Evolutionary conservation across 768 basidiomycete genomes (phyloP).

Genomic region (Thelephora ganbajun): DNA sequence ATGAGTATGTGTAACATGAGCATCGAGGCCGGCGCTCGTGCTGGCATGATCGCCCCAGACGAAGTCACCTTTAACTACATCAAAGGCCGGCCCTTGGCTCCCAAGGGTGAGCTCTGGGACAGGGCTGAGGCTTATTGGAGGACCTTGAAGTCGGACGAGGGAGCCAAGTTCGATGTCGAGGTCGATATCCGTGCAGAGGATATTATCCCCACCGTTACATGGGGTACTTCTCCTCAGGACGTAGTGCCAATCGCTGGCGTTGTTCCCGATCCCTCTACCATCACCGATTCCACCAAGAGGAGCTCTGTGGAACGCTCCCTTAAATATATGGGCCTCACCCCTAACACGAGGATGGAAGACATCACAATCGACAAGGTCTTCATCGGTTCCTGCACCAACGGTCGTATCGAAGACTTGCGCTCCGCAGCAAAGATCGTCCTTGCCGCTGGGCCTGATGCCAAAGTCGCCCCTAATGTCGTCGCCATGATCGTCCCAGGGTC

Average conservation of each 20-base stretch:
- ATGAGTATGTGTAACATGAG: constrained; percentile 57
- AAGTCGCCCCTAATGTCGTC: constrained; percentile 36
- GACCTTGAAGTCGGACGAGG: constrained; percentile 38
- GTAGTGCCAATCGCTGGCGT: constrained; percentile 41
- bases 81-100: constrained; percentile 42
- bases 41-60: constrained; percentile 55
- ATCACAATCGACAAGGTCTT: constrained; percentile 53
- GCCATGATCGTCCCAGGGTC: constrained; percentile 62
- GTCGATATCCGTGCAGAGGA: constrained; percentile 45
- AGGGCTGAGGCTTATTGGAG: constrained; percentile 46
- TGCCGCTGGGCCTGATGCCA: constrained; percentile 33
- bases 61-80: constrained; percentile 50
- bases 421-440: constrained; percentile 43
- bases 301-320: constrained; percentile 36
- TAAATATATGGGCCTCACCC: constrained; percentile 45
- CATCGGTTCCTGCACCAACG: constrained; percentile 57
- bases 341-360: constrained; percentile 40
- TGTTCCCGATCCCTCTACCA: constrained; percentile 37
- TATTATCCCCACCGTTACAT: constrained; percentile 50
- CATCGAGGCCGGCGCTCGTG: constrained; percentile 52
- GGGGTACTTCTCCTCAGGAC: constrained; percentile 56
- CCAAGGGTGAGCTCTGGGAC: constrained; percentile 47
- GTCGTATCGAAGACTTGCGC: constrained; percentile 51
- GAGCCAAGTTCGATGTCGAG: constrained; percentile 43
- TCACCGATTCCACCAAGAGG: constrained; percentile 30